Conservation (phyloP, 768 basidiomycete genomes). For the Boletus rubescentipes region DNA sequence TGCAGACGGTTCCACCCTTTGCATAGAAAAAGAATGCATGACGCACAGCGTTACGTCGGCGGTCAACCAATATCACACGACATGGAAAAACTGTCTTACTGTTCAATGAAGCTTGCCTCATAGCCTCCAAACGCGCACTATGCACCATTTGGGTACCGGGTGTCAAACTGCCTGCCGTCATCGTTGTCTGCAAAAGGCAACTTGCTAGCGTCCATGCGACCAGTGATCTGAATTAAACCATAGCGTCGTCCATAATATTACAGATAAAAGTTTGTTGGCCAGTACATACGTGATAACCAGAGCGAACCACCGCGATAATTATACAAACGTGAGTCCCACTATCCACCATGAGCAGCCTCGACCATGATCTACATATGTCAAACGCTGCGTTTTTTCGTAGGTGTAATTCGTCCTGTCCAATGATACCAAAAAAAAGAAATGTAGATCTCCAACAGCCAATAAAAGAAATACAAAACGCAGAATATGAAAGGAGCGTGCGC, state of each 20-base stretch:
- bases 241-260: conserved; percentile 17
- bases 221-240: too few species aligned
- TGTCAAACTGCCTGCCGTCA: conserved; percentile 49
- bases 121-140: conserved; percentile 51
- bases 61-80: neutral
- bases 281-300: conserved; percentile 15
- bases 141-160: conserved; percentile 52
- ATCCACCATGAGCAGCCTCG: conserved; percentile 9
- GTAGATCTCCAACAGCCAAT: neutral
- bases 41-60: neutral
- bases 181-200: conserved; percentile 39
- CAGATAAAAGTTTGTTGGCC: conserved; percentile 18
- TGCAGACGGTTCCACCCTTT: conserved; percentile 45
- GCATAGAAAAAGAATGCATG: neutral
- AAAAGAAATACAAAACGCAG: neutral
- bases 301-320: conserved; percentile 12
- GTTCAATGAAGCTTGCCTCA: conserved; percentile 51
- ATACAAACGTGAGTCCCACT: conserved; percentile 22
- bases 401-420: neutral
- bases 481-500: conserved; percentile 4
- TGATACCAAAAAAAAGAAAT: neutral
- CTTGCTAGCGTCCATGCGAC: too few species aligned
- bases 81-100: conserved; percentile 30
- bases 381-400: neutral
- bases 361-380: conserved; percentile 17